A percentile compares a stretch with the other conserved stretches of the same genome.
phyloP scores from a whole-genome alignment of 306 rosid genomes.

The Bauhinia variegata region DNA sequence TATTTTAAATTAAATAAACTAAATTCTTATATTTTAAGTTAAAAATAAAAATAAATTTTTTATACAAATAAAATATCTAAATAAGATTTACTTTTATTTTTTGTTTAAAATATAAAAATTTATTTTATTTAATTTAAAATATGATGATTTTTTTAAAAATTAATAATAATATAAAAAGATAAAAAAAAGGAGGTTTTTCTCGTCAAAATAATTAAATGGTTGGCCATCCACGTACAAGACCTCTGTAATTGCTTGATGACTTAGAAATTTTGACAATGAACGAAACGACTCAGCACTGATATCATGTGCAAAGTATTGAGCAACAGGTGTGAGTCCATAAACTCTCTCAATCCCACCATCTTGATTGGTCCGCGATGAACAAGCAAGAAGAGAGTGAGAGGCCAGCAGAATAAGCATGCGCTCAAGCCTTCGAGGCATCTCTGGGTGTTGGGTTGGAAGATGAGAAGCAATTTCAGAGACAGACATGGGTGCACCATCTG shows the following conservation, averaged over 20 bases:
- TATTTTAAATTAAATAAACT: no score
- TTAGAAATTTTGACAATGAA: background rate
- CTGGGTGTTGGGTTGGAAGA: constrained; percentile 1
- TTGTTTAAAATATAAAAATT: no score
- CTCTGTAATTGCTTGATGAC: background rate
- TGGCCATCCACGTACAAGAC: constrained; percentile 17
- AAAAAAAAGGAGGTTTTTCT: no score
- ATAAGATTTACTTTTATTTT: no score
- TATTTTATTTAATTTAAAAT: no score
- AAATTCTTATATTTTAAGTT: no score
- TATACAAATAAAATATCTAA: no score
- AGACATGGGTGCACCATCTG: constrained; percentile 4
- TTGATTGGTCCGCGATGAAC: constrained; percentile 4
- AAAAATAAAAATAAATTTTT: no score
- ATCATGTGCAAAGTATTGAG: constrained; percentile 30
- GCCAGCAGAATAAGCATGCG: constrained; percentile 38
- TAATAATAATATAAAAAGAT: no score
- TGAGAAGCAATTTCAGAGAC: constrained; percentile 34
- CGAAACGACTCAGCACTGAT: background rate
- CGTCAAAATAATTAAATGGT: background rate
- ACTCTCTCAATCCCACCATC: constrained; percentile 21
- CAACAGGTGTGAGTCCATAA: constrained; percentile 22
- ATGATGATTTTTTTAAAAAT: no score
- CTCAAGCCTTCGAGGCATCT: constrained; percentile 28
- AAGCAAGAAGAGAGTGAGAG: constrained; percentile 32